Conservation (phyloP, 179 eudicot species). For the Drosera spatulata region DNA sequence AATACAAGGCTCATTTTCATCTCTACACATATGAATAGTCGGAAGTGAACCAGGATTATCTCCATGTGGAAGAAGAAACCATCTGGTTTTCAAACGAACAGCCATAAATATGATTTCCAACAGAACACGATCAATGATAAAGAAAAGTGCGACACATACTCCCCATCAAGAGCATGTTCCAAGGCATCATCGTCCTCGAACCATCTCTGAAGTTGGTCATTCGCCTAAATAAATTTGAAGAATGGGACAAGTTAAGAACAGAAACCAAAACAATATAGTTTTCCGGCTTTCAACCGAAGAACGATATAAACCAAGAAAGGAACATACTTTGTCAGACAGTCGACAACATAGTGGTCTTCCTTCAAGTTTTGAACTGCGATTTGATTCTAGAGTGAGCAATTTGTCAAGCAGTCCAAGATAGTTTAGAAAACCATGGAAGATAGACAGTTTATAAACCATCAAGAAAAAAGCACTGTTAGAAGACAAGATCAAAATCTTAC, state of each 20-base stretch:
- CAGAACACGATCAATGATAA: neutral
- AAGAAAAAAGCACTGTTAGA: neutral
- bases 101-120: neutral
- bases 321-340: constrained; percentile 70
- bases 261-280: no score
- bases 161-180: constrained; percentile 77
- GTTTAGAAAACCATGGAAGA: neutral
- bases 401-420: constrained; percentile 1
- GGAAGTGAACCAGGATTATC: constrained; percentile 17
- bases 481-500: constrained; percentile 19
- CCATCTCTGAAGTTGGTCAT: constrained; percentile 59
- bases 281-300: neutral
- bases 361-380: constrained; percentile 71
- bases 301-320: neutral
- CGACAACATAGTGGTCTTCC: constrained; percentile 67
- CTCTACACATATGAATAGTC: constrained; percentile 45
- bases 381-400: no score
- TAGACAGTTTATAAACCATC: neutral
- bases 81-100: constrained; percentile 23
- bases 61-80: constrained; percentile 73
- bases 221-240: constrained; percentile 36
- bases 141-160: constrained; percentile 33
- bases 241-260: no score
- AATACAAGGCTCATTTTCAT: constrained; percentile 48
- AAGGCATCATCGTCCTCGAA: constrained; percentile 88